phyloP scores from a whole-genome alignment of 345 rosid species.

The Hibiscus mutabilis region DNA sequence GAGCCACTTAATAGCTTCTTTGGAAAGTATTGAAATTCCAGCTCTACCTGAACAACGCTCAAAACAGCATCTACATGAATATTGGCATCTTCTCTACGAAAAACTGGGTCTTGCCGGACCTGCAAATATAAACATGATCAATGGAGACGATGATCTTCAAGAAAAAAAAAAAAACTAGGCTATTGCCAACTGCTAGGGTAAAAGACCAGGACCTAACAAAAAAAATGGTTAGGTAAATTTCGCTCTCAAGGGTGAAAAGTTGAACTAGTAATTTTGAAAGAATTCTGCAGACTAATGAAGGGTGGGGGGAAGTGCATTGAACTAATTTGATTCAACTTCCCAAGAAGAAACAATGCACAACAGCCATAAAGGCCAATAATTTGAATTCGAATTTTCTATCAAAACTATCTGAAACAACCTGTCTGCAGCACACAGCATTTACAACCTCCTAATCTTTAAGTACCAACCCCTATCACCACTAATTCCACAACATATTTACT shows the following conservation, averaged over 20 bases:
- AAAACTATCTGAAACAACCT: neutral
- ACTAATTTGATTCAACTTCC: too few relatives aligned
- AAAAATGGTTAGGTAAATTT: neutral
- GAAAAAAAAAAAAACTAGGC: neutral
- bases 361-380: neutral
- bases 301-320: too few relatives aligned
- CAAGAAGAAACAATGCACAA: neutral
- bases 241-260: too few relatives aligned
- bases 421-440: neutral
- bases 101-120: conserved; percentile 95
- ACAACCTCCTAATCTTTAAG: too few relatives aligned
- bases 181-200: neutral
- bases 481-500: neutral
- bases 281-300: too few relatives aligned
- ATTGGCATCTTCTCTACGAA: conserved; percentile 88
- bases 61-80: conserved; percentile 84
- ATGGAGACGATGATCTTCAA: neutral
- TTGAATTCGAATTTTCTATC: neutral
- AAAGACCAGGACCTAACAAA: neutral
- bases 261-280: too few relatives aligned
- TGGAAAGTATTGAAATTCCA: neutral
- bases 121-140: conserved; percentile 15
- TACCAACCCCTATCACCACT: too few relatives aligned
- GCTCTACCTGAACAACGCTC: conserved; percentile 70
- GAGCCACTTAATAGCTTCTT: neutral